Conservation (phyloP, 345 rosid genomes). For the Syzygium oleosum region DNA sequence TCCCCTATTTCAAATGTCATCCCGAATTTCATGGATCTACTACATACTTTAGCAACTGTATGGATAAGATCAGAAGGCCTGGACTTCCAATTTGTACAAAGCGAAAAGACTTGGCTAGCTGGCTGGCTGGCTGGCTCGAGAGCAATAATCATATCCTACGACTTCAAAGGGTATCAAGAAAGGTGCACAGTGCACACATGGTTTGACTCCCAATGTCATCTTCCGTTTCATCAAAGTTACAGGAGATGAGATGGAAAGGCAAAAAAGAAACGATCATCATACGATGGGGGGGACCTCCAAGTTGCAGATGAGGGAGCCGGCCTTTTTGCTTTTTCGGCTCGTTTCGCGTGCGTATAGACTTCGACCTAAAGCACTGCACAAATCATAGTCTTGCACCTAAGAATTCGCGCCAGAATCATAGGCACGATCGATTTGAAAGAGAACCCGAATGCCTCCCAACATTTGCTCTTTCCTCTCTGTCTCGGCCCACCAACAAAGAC, state of each 20-base stretch:
- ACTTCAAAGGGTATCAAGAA: background rate
- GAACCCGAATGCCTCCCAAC: background rate
- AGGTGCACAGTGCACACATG: background rate
- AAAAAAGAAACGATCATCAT: background rate
- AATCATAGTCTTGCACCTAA: background rate
- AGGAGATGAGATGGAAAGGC: background rate
- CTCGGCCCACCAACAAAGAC: background rate
- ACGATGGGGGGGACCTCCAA: background rate
- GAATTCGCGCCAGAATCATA: background rate
- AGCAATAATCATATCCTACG: background rate
- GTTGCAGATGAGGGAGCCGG: background rate
- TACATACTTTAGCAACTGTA: too few relatives aligned
- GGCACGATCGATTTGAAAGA: background rate
- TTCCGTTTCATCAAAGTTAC: background rate
- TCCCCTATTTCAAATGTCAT: too few relatives aligned
- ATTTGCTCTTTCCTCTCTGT: background rate
- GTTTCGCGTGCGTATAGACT: background rate
- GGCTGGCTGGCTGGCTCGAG: background rate
- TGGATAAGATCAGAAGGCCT: background rate
- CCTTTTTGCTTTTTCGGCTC: background rate
- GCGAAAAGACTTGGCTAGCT: background rate
- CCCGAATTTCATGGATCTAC: too few relatives aligned
- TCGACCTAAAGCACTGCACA: background rate
- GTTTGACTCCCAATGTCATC: background rate
- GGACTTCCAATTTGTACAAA: background rate